These are phyloP conservation scores for Poa annua DNA, from an alignment of 176 grass and related monocot genomes.

Conservation along the genomic window DNA sequence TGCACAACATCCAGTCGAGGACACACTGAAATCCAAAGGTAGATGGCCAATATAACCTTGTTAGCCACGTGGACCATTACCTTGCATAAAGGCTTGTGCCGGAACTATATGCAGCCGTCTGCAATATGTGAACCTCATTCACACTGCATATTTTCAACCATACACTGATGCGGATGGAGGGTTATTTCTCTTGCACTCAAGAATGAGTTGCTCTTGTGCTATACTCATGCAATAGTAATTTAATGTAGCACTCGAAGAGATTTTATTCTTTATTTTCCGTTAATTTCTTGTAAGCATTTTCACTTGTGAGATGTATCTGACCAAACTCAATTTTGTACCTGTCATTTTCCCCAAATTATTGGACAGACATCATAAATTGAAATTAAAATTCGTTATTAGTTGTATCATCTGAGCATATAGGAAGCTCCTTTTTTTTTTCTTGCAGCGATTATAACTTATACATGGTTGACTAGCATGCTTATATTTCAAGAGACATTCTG, in stretches of 20 bases:
- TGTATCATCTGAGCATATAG: no score
- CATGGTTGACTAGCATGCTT: not conserved
- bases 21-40: constrained; percentile 14
- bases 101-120: not conserved
- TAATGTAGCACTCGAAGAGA: not conserved
- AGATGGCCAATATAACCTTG: constrained; percentile 12
- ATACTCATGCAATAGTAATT: not conserved
- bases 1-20: not conserved
- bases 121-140: not conserved
- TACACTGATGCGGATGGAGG: not conserved
- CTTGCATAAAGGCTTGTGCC: not conserved
- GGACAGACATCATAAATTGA: not conserved
- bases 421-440: no score
- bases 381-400: not conserved
- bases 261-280: constrained; percentile 26
- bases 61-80: not conserved
- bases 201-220: constrained; percentile 6
- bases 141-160: not conserved
- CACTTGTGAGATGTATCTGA: constrained; percentile 3
- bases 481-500: not conserved
- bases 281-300: constrained; percentile 16
- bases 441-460: no score
- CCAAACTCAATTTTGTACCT: not conserved
- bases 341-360: not conserved
- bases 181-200: constrained; percentile 22